Percentiles rank a stretch among this genome's conserved stretches.
These are phyloP conservation scores for Trypanosoma melophagium DNA, from an alignment of 208 protist genomes.

Conservation along the genomic window DNA sequence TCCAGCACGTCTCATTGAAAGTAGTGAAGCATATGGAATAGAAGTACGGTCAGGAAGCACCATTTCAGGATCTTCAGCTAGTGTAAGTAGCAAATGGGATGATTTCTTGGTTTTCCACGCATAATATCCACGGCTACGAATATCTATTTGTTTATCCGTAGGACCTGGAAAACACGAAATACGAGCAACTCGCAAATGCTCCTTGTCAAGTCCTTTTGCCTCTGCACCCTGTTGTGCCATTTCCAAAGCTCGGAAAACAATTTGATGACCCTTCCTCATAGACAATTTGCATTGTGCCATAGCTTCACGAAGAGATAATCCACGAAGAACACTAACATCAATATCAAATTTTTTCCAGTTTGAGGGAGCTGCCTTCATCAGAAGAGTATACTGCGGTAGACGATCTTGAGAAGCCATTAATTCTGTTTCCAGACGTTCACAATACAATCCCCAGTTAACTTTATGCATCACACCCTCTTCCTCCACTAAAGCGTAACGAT, in stretches of 20 bases:
- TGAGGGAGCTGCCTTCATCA: slow-evolving; percentile 87
- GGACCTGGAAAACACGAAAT: slow-evolving; percentile 83
- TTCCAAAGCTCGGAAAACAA: slow-evolving; percentile 81
- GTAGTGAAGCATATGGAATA: slow-evolving; percentile 82
- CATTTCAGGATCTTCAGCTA: slow-evolving; percentile 90
- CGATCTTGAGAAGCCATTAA: slow-evolving; percentile 76
- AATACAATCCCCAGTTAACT: slow-evolving; percentile 91
- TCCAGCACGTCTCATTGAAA: slow-evolving; percentile 83
- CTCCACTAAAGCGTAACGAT: slow-evolving; percentile 85
- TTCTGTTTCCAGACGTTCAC: slow-evolving; percentile 85
- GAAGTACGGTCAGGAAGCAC: slow-evolving; percentile 85
- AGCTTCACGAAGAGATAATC: slow-evolving; percentile 86
- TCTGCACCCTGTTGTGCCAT: slow-evolving; percentile 86
- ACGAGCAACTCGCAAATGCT: slow-evolving; percentile 81
- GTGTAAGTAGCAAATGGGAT: slow-evolving; percentile 77
- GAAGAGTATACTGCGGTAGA: slow-evolving; percentile 80
- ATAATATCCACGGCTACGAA: slow-evolving; percentile 86
- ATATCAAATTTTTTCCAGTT: slow-evolving; percentile 92
- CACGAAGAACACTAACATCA: slow-evolving; percentile 79
- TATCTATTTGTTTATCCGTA: slow-evolving; percentile 91
- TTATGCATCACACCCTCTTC: slow-evolving; percentile 84
- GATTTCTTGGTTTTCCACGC: slow-evolving; percentile 91
- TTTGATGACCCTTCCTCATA: slow-evolving; percentile 84
- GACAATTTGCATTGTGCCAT: slow-evolving; percentile 91
- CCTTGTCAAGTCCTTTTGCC: slow-evolving; percentile 85